phyloP scores from a whole-genome alignment of 192 early-diverging fungal species.

The Pilaira anomala region DNA sequence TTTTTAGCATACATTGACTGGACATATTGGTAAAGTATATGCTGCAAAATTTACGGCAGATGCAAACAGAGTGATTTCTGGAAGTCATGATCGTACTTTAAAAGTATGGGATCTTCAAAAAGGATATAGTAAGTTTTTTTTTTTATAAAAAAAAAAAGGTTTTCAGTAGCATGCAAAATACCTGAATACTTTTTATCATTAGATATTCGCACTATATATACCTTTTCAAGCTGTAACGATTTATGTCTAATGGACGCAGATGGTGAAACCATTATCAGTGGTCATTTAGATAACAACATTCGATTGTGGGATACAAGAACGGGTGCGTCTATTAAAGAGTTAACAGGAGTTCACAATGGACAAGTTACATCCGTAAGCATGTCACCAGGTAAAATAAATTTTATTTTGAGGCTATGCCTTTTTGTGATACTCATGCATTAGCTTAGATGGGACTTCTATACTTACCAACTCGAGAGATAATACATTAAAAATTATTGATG shows the following conservation, averaged over 20 bases:
- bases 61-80: constrained; percentile 78
- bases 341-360: constrained; percentile 81
- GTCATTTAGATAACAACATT: constrained; percentile 91
- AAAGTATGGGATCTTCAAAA: constrained; percentile 94
- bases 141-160: background rate
- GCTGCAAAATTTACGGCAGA: constrained; percentile 81
- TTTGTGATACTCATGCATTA: background rate
- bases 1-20: constrained; percentile 85
- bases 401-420: background rate
- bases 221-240: constrained; percentile 94
- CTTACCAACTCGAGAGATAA: constrained; percentile 95
- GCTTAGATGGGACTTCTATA: constrained; percentile 63
- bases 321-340: constrained; percentile 78
- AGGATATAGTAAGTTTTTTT: constrained; percentile 70
- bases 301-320: constrained; percentile 87
- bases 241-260: constrained; percentile 73
- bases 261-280: constrained; percentile 80
- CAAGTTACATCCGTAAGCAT: constrained; percentile 86
- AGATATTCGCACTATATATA: constrained; percentile 86
- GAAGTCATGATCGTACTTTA: constrained; percentile 93
- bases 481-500: constrained; percentile 81
- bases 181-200: too few relatives aligned
- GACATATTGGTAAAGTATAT: constrained; percentile 93
- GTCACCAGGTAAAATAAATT: constrained; percentile 52
- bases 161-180: too few relatives aligned